These are phyloP conservation scores for Paramecium biaurelia DNA, from an alignment of 73 alveolate genomes.

Conservation along the genomic window DNA sequence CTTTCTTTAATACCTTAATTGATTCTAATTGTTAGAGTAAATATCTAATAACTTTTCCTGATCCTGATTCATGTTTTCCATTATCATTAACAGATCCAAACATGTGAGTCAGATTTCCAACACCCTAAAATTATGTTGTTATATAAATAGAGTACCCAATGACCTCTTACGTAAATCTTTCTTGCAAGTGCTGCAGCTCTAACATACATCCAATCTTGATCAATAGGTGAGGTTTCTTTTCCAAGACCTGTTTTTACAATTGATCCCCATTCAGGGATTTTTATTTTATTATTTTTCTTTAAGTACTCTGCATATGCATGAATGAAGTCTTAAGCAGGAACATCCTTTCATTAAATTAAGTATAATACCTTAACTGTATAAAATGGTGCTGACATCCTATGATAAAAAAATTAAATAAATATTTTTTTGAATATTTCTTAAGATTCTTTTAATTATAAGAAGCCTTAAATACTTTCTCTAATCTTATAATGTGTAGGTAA, in stretches of 20 bases:
- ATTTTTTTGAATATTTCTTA: constrained; percentile 55
- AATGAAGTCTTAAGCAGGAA: constrained; percentile 90
- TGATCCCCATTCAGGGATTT: constrained; percentile 93
- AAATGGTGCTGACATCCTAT: constrained; percentile 28
- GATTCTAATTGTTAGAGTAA: constrained; percentile 86
- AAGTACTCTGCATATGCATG: constrained; percentile 88
- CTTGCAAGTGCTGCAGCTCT: constrained; percentile 98
- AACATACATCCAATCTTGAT: constrained; percentile 93
- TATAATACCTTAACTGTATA: constrained; percentile 25
- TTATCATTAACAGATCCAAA: constrained; percentile 87
- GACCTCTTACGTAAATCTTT: constrained; percentile 86
- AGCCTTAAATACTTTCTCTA: neutral
- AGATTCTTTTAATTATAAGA: neutral
- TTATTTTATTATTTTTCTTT: constrained; percentile 89
- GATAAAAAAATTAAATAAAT: neutral
- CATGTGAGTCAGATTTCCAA: constrained; percentile 67
- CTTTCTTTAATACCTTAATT: constrained; percentile 82
- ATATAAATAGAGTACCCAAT: constrained; percentile 73
- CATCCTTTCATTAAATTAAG: constrained; percentile 73
- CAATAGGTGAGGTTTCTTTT: constrained; percentile 90
- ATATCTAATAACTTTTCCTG: constrained; percentile 93
- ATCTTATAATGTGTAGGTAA: neutral
- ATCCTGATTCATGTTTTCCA: constrained; percentile 83
- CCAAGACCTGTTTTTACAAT: constrained; percentile 89
- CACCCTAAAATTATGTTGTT: constrained; percentile 50